A percentile compares a stretch with the other conserved stretches of the same genome.
These are phyloP conservation scores for Salix caprea DNA, from an alignment of 345 rosid species.

Conservation along the genomic window DNA sequence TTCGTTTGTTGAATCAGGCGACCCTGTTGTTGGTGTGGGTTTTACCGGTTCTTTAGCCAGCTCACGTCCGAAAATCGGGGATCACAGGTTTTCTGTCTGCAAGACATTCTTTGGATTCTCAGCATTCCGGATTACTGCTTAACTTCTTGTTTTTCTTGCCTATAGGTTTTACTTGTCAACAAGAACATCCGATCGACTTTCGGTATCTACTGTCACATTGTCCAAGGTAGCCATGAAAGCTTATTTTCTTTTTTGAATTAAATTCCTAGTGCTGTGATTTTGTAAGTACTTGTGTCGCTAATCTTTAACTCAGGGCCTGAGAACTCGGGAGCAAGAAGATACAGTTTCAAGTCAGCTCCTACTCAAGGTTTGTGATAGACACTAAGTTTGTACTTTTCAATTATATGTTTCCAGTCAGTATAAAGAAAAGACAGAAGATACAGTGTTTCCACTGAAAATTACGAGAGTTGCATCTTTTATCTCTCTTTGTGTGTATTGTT, in stretches of 20 bases:
- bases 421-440: too few relatives aligned
- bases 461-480: not conserved
- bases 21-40: constrained; percentile 78
- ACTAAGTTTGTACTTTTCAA: not conserved
- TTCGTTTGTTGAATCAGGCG: constrained; percentile 37
- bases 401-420: not conserved
- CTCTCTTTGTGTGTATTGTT: not conserved
- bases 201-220: constrained; percentile 62
- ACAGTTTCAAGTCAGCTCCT: constrained; percentile 61
- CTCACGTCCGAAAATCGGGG: constrained; percentile 60
- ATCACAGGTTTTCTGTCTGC: constrained; percentile 52
- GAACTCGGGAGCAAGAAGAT: constrained; percentile 80
- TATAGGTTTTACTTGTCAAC: constrained; percentile 68
- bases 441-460: not conserved
- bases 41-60: constrained; percentile 78
- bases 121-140: not conserved
- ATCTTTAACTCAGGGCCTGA: constrained; percentile 44
- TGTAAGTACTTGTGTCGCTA: not conserved
- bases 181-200: constrained; percentile 57
- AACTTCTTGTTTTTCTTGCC: not conserved
- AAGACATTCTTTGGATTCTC: not conserved
- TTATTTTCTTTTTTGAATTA: not conserved
- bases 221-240: constrained; percentile 44
- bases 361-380: constrained; percentile 51
- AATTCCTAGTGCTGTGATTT: not conserved